Evolutionary conservation across 2,329 filamentous ascomycete species (phyloP).

Genomic region (Acrodontium crateriforme): DNA sequence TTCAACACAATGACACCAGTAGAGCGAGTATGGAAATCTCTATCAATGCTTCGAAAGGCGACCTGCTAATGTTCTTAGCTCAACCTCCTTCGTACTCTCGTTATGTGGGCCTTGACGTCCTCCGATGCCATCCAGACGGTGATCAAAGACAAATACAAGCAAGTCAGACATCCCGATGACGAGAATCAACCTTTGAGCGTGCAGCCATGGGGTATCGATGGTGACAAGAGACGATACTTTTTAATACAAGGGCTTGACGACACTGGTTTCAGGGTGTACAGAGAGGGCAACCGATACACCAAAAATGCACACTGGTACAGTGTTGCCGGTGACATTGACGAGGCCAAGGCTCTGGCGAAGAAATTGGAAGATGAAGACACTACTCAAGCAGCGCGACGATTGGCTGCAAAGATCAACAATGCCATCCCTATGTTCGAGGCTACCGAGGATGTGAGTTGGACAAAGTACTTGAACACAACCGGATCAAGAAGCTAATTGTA

Average conservation of each 20-base stretch:
- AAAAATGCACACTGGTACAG: conserved; percentile 73
- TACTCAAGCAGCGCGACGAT: conserved; percentile 62
- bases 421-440: conserved; percentile 85
- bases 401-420: conserved; percentile 62
- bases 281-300: conserved; percentile 74
- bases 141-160: conserved; percentile 80
- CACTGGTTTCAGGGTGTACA: conserved; percentile 83
- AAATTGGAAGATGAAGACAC: conserved; percentile 67
- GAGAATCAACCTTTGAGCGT: conserved; percentile 78
- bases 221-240: conserved; percentile 84
- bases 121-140: conserved; percentile 71
- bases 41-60: no score
- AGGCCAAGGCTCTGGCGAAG: conserved; percentile 59
- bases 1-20: conserved; percentile 73
- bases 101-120: conserved; percentile 78
- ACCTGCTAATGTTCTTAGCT: no score
- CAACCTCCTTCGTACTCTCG: conserved; percentile 64
- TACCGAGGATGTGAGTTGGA: conserved; percentile 60
- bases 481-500: not conserved
- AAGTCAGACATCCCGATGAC: conserved; percentile 63
- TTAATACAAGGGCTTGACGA: conserved; percentile 89
- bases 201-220: conserved; percentile 80
- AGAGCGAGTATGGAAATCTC: conserved; percentile 62
- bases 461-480: not conserved
- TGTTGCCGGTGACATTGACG: conserved; percentile 79